phyloP scores from a whole-genome alignment of 768 basidiomycete genomes.

The Boletellus ananas region DNA sequence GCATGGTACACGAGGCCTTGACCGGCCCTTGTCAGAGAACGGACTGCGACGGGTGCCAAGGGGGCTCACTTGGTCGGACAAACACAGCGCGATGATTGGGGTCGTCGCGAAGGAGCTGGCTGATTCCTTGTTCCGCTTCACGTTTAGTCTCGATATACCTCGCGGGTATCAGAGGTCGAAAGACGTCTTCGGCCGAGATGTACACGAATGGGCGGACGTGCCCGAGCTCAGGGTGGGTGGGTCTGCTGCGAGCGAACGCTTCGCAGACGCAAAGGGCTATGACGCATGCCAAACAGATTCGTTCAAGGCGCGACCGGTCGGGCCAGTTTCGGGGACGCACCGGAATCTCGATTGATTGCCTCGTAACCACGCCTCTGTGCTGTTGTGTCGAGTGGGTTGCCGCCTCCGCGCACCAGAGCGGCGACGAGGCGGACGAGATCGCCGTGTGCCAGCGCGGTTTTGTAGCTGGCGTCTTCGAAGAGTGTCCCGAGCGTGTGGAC shows the following conservation, averaged over 20 bases:
- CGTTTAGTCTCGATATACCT: slow-evolving; percentile 94
- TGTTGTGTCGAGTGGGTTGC: slow-evolving; percentile 58
- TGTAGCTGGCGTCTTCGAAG: slow-evolving; percentile 79
- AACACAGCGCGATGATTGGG: slow-evolving; percentile 65
- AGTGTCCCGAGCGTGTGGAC: slow-evolving; percentile 94
- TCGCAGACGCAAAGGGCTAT: slow-evolving; percentile 74
- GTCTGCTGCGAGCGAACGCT: slow-evolving; percentile 55
- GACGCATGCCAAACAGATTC: slow-evolving; percentile 9
- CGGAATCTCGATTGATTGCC: slow-evolving; percentile 82
- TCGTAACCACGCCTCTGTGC: slow-evolving; percentile 59
- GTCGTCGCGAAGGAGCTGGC: slow-evolving; percentile 42
- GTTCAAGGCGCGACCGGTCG: slow-evolving; percentile 3
- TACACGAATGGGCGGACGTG: slow-evolving; percentile 75
- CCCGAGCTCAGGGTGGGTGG: slow-evolving; percentile 25
- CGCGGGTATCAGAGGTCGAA: slow-evolving; percentile 78
- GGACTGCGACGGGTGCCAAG: slow-evolving; percentile 1
- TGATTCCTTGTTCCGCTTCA: slow-evolving; percentile 76
- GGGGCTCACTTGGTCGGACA: slow-evolving; percentile 78
- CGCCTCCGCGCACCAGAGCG: slow-evolving; percentile 44
- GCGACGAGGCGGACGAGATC: slow-evolving; percentile 50
- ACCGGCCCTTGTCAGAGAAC: slow-evolving; percentile 7
- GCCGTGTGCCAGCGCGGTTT: slow-evolving; percentile 60
- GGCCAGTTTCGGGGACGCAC: slow-evolving; percentile 42
- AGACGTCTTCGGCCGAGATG: slow-evolving; percentile 86
- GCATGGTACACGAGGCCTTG: slow-evolving; percentile 96